Evolutionary conservation across 805 yeast genomes (phyloP).

Genomic region (Ogataea nakhonphanomensis): DNA sequence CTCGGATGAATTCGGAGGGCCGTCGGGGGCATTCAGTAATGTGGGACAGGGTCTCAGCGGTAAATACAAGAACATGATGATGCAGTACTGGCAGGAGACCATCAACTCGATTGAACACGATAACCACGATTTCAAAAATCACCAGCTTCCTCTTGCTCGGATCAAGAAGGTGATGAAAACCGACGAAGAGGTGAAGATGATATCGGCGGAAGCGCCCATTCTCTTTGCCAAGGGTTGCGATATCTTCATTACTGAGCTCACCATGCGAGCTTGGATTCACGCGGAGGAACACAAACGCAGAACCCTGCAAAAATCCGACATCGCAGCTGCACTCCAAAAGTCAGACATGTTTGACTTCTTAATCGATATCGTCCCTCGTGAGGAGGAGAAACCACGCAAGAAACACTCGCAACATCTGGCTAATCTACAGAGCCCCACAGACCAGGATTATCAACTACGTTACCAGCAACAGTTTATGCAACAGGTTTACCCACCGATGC

Average conservation of each 20-base stretch:
- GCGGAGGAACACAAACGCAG: constrained; percentile 95
- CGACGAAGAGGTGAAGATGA: constrained; percentile 96
- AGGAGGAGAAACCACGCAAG: constrained; percentile 59
- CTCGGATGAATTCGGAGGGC: constrained; percentile 34
- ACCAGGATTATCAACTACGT: constrained; percentile 21
- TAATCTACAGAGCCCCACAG: constrained; percentile 16
- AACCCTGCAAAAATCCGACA: constrained; percentile 89
- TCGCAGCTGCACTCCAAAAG: constrained; percentile 91
- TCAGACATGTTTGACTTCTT: constrained; percentile 97
- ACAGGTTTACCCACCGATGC: constrained; percentile 16
- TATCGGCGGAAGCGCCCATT: constrained; percentile 97
- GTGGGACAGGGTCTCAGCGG: constrained; percentile 92
- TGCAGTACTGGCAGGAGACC: constrained; percentile 97
- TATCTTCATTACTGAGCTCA: constrained; percentile 90
- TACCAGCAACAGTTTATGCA: constrained; percentile 20
- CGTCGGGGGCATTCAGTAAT: constrained; percentile 48
- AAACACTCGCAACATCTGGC: constrained; percentile 23
- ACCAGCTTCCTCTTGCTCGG: constrained; percentile 92
- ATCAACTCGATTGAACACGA: constrained; percentile 85
- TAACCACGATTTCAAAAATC: constrained; percentile 89
- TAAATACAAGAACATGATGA: constrained; percentile 78
- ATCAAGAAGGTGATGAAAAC: constrained; percentile 98
- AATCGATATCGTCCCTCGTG: constrained; percentile 94
- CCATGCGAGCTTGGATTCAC: constrained; percentile 99
- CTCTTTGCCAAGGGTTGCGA: constrained; percentile 98